Base-by-base conservation (phyloP, 2,329 filamentous ascomycete genomes). In the Alternaria sp. region DNA sequence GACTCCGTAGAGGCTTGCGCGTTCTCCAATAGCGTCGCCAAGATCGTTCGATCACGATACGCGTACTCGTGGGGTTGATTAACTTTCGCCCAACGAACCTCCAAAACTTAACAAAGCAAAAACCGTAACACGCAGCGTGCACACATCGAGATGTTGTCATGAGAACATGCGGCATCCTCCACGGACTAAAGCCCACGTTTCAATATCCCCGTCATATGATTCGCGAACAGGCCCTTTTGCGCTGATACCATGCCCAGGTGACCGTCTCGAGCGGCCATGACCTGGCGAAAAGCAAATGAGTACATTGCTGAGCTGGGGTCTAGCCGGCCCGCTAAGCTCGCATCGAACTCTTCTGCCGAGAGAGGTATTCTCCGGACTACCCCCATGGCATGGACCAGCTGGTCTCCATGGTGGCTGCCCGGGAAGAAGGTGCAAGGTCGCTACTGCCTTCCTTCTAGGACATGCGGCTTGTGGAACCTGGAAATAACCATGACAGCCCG, bases 301-400 rank as follows among this genome's bases (percentile, higher is more conserved):
- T 51, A 51, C 14, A 33, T 23, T 51, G 28, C 49, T 51, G 49
- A 51, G 26, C 28, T 51, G 49, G 49, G 49, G 49, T 33, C 28
- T 51, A 51, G 49, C 37, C 28, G 26, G 37, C 2, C n/a, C 26
- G 21, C 28, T 55, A 47, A 45, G 41, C 33, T 55, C 46, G 26
- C 41, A 54, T 54, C 51, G 50, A 60, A 54, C 53, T 45, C 49
- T 11, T 51, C 49, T 51, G 26, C 47, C 49, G 49, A 18, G 18
- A 33, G n/a, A 30, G 37, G 26, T 60, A 60, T 60, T 55, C 50
- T 55, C 57, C 57, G 57, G 50, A 46, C 18, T 33, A 23, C 49
- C 49, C 28, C 49, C 49, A 51, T 51, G 28, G 49, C 49, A 41
- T 53, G 49, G 30, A 53, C 49, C 49, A 53, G 49, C 49, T 53